Percentiles rank a stretch among this genome's conserved stretches.
These are phyloP conservation scores for Ganoderma multipileum DNA, from an alignment of 1,284 basidiomycete species.

Conservation along the genomic window DNA sequence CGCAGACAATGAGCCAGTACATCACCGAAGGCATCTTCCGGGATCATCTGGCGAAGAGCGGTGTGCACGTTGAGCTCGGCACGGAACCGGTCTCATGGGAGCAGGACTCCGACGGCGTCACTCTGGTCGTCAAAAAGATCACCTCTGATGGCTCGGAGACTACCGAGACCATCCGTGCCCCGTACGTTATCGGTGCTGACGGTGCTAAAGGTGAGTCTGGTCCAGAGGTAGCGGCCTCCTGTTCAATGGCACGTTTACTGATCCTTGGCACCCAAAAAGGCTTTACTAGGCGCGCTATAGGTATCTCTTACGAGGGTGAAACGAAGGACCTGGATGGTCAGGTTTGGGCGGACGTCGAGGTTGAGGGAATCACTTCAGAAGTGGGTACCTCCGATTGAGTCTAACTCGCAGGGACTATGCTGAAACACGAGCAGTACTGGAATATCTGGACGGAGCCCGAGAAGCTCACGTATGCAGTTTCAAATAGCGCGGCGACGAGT, in stretches of 20 bases:
- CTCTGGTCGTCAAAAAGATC: constrained; percentile 21
- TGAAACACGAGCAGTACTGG: constrained; percentile 30
- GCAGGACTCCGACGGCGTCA: constrained; percentile 37
- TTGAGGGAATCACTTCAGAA: constrained; percentile 35
- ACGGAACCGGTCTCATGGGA: constrained; percentile 37
- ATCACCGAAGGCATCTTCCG: constrained; percentile 42
- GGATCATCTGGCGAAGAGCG: constrained; percentile 35
- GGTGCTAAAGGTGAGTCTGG: constrained; percentile 42
- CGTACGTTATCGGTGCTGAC: constrained; percentile 46
- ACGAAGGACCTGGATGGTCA: constrained; percentile 39
- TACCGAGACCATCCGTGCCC: constrained; percentile 23
- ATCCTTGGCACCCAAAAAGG: constrained; percentile 26
- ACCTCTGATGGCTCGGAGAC: constrained; percentile 11
- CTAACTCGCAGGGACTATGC: no score
- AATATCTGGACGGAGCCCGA: constrained; percentile 37
- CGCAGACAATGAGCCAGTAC: constrained; percentile 16
- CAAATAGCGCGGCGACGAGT: background rate
- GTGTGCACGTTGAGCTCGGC: constrained; percentile 39
- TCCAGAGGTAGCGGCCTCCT: no score
- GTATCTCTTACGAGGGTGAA: constrained; percentile 41
- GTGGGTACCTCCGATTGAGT: constrained; percentile 24
- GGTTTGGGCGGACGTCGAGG: constrained; percentile 41
- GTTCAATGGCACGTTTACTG: constrained; percentile 16
- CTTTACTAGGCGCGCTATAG: constrained; percentile 38
- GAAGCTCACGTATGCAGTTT: constrained; percentile 22